Evolutionary conservation across 2,329 filamentous ascomycete genomes (phyloP).

Genomic region (Apiospora hydei): DNA sequence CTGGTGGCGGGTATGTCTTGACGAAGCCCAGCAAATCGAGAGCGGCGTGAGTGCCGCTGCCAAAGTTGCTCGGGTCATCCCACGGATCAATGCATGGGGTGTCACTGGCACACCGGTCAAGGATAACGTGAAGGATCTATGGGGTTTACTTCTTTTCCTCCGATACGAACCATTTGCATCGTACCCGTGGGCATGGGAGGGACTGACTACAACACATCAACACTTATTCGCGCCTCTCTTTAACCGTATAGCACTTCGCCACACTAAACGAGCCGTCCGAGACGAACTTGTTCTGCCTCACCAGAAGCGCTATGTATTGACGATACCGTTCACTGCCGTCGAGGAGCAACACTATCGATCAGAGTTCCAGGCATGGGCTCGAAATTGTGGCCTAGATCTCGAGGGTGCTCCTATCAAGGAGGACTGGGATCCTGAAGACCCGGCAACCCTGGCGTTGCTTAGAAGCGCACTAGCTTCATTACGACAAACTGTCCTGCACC

Average conservation of each 20-base stretch:
- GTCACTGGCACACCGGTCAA: constrained; percentile 91
- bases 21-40: constrained; percentile 92
- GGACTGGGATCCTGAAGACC: constrained; percentile 70
- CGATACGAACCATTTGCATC: constrained; percentile 78
- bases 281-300: constrained; percentile 80
- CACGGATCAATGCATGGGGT: constrained; percentile 87
- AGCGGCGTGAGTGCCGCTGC: constrained; percentile 86
- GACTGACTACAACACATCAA: constrained; percentile 67
- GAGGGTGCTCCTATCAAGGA: constrained; percentile 67
- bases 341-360: constrained; percentile 89
- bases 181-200: constrained; percentile 70
- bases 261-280: constrained; percentile 83
- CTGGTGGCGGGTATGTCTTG: constrained; percentile 86
- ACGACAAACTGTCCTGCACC: constrained; percentile 85
- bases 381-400: constrained; percentile 69
- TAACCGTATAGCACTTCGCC: constrained; percentile 75
- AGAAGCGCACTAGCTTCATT: constrained; percentile 78
- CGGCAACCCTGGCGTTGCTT: constrained; percentile 72
- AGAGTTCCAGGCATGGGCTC: constrained; percentile 78
- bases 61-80: constrained; percentile 78
- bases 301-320: constrained; percentile 87
- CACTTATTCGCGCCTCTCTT: constrained; percentile 74
- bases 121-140: constrained; percentile 78
- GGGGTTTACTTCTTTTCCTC: constrained; percentile 83
- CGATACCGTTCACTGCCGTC: constrained; percentile 86